Percentiles rank a stretch among this genome's conserved stretches.
phyloP scores from a whole-genome alignment of 352 stramenopile genomes.

The Phytophthora citrophthora region DNA sequence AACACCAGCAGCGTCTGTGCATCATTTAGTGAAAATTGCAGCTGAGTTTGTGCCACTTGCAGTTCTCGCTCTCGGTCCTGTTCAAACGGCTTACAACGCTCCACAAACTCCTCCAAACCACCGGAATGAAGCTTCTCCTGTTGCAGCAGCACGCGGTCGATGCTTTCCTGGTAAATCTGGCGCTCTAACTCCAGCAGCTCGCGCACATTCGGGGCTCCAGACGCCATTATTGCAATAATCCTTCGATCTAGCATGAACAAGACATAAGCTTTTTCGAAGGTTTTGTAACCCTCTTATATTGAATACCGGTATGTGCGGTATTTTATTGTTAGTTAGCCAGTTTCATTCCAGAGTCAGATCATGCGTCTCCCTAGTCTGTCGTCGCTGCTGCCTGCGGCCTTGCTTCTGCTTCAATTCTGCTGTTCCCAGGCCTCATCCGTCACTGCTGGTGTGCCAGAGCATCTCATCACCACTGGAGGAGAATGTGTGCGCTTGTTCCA shows the following conservation, averaged over 20 bases:
- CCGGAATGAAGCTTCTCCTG: slow-evolving; percentile 55
- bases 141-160: slow-evolving; percentile 63
- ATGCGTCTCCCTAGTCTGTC: slow-evolving; percentile 28
- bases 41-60: slow-evolving; percentile 55
- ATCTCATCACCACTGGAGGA: slow-evolving; percentile 64
- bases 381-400: slow-evolving; percentile 17
- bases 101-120: slow-evolving; percentile 65
- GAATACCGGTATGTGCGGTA: not conserved
- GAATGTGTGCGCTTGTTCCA: slow-evolving; percentile 86
- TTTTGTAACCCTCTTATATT: too few relatives aligned
- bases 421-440: slow-evolving; percentile 50
- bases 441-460: slow-evolving; percentile 67
- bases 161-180: slow-evolving; percentile 86
- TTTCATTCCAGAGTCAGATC: slow-evolving; percentile 22
- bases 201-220: slow-evolving; percentile 55
- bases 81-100: slow-evolving; percentile 66
- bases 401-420: slow-evolving; percentile 24
- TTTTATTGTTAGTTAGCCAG: slow-evolving; percentile 28
- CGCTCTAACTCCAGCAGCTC: slow-evolving; percentile 83
- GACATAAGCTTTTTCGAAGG: not conserved
- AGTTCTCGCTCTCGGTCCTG: slow-evolving; percentile 53
- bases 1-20: slow-evolving; percentile 68
- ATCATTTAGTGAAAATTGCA: slow-evolving; percentile 63
- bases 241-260: not conserved
- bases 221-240: slow-evolving; percentile 8